phyloP scores from a whole-genome alignment of 2,329 filamentous ascomycete species.

The Monilinia vaccinii-corymbosi region DNA sequence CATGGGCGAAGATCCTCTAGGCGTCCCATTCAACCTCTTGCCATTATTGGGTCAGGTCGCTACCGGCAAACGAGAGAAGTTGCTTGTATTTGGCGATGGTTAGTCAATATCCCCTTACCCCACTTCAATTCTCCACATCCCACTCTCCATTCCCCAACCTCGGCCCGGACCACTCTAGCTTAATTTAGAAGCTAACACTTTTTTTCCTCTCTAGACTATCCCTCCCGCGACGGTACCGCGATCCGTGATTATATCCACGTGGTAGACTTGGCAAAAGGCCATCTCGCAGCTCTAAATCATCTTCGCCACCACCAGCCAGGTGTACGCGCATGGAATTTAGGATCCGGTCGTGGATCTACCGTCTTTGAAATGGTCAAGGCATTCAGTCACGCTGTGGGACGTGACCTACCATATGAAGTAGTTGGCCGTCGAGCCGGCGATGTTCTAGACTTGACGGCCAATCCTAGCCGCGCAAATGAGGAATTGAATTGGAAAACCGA shows the following conservation, averaged over 20 bases:
- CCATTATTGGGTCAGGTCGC: constrained; percentile 93
- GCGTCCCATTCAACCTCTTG: constrained; percentile 90
- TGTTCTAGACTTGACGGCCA: constrained; percentile 89
- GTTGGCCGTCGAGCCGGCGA: constrained; percentile 76
- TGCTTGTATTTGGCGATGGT: constrained; percentile 92
- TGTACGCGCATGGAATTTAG: constrained; percentile 92
- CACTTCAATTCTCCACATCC: neutral
- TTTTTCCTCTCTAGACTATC: constrained; percentile 59
- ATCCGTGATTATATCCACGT: constrained; percentile 99
- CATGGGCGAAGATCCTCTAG: constrained; percentile 97
- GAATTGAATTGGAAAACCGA: constrained; percentile 92
- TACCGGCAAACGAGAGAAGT: constrained; percentile 87
- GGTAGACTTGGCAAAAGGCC: constrained; percentile 76
- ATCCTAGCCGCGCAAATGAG: constrained; percentile 75
- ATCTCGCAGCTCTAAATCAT: constrained; percentile 83
- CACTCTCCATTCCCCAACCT: neutral
- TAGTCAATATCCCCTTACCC: constrained; percentile 29
- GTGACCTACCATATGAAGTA: constrained; percentile 78
- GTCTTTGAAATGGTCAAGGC: constrained; percentile 97
- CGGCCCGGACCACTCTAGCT: neutral
- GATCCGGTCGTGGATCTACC: constrained; percentile 87
- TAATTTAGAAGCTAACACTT: constrained; percentile 9
- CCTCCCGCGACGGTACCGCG: constrained; percentile 80
- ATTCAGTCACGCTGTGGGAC: constrained; percentile 80
- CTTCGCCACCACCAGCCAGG: constrained; percentile 77